Conservation (phyloP, 768 basidiomycete genomes). For the Amanita thiersii region DNA sequence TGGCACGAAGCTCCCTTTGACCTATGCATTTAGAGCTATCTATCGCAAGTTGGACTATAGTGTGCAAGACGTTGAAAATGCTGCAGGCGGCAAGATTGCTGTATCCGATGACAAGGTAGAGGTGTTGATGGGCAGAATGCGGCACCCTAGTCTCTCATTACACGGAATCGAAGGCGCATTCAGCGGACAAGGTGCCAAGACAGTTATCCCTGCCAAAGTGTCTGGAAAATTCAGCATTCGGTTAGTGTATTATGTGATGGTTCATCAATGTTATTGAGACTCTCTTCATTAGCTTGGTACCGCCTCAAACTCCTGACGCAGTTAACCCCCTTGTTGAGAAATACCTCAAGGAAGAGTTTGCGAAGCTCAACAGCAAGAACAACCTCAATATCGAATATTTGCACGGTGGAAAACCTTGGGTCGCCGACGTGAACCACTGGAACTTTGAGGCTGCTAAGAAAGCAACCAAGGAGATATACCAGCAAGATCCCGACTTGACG, state of each 20-base stretch:
- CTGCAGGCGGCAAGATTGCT: conserved; percentile 70
- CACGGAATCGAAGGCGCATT: conserved; percentile 98
- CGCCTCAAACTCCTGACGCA: conserved; percentile 74
- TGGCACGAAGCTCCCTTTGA: background rate
- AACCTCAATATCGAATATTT: conserved; percentile 60
- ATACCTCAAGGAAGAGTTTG: conserved; percentile 74
- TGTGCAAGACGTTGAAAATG: conserved; percentile 62
- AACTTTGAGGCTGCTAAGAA: conserved; percentile 84
- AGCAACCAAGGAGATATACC: conserved; percentile 78
- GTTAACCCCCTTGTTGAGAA: conserved; percentile 63
- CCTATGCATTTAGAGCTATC: conserved; percentile 35
- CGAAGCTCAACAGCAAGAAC: conserved; percentile 82
- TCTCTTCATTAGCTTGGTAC: conserved; percentile 54
- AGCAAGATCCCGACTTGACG: conserved; percentile 70
- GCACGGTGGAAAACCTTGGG: conserved; percentile 88
- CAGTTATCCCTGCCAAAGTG: conserved; percentile 89
- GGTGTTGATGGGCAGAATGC: conserved; percentile 92
- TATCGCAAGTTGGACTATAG: conserved; percentile 73
- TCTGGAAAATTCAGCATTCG: conserved; percentile 93
- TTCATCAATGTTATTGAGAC: background rate
- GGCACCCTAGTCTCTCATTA: conserved; percentile 78
- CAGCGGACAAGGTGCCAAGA: conserved; percentile 75
- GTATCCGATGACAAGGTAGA: conserved; percentile 69
- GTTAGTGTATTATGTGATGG: conserved; percentile 23
- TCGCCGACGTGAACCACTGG: conserved; percentile 82